Percentiles rank a stretch among this genome's conserved stretches.
Evolutionary conservation across 306 rosid species (phyloP).

Genomic region (Ormosia semicastrata): DNA sequence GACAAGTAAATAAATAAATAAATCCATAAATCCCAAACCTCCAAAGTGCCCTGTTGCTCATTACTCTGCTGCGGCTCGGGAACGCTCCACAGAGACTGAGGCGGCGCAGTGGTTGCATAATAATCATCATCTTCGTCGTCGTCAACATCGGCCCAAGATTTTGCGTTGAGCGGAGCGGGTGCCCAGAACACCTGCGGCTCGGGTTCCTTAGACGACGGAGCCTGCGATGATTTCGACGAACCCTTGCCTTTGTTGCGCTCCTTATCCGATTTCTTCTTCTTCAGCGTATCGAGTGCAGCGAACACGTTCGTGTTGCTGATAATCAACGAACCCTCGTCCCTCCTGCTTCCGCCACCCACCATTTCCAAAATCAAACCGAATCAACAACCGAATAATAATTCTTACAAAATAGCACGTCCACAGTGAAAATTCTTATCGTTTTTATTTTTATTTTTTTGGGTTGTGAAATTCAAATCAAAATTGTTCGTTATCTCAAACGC

Average conservation of each 20-base stretch:
- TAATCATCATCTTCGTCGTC: constrained; percentile 89
- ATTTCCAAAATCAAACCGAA: constrained; percentile 22
- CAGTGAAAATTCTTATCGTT: too few relatives aligned
- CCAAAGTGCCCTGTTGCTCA: constrained; percentile 38
- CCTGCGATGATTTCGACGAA: constrained; percentile 34
- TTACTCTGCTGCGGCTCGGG: constrained; percentile 40
- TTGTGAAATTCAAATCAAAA: too few relatives aligned
- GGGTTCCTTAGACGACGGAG: constrained; percentile 43
- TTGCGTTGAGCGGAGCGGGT: constrained; percentile 66
- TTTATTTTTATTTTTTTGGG: too few relatives aligned
- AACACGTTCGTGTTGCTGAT: constrained; percentile 81
- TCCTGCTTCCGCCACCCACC: constrained; percentile 90
- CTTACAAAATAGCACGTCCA: too few relatives aligned
- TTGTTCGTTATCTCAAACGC: too few relatives aligned
- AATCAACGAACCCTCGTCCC: constrained; percentile 82
- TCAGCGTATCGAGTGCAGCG: constrained; percentile 82
- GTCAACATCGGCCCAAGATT: constrained; percentile 91
- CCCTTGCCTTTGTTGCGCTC: constrained; percentile 68
- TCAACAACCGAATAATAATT: too few relatives aligned
- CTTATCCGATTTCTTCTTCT: constrained; percentile 95
- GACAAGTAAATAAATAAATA: too few relatives aligned
- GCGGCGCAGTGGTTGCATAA: constrained; percentile 74
- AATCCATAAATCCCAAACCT: constrained; percentile 32
- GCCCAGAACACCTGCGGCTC: constrained; percentile 59
- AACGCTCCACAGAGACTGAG: constrained; percentile 61